Evolutionary conservation across 2,329 filamentous ascomycete species (phyloP).

Genomic region (Diaporthe vexans): DNA sequence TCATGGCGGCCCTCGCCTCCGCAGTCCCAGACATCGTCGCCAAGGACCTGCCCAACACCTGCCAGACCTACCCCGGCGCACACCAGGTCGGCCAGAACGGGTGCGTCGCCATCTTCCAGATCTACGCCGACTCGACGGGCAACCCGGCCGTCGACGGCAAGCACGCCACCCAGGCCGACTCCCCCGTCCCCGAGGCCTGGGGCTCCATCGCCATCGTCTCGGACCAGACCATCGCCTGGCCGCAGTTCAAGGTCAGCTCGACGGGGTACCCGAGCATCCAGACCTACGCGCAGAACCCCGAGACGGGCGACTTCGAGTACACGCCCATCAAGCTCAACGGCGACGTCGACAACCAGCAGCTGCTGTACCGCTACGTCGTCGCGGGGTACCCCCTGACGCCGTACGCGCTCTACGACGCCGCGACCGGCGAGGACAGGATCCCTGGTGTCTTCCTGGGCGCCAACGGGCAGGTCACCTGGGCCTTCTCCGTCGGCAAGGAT

Average conservation of each 20-base stretch:
- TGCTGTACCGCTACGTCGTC: conserved; percentile 1
- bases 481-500: not conserved
- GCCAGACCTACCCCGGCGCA: conserved; percentile 12
- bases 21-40: conserved; percentile 3
- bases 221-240: not conserved
- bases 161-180: not conserved
- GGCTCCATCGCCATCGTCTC: conserved; percentile 12
- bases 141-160: conserved; percentile 20
- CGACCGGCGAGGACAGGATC: not conserved
- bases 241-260: not conserved
- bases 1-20: conserved; percentile 24
- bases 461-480: conserved; percentile 16
- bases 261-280: not conserved
- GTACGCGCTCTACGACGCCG: not conserved
- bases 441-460: not conserved
- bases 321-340: not conserved
- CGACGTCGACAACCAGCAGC: conserved; percentile 15
- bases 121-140: conserved; percentile 19
- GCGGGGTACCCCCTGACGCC: conserved; percentile 11
- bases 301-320: not conserved
- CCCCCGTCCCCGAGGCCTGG: not conserved
- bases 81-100: conserved; percentile 9
- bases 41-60: conserved; percentile 14
- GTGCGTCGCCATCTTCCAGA: conserved; percentile 7
- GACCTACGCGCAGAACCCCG: not conserved